These are phyloP conservation scores for Nannochloropsis granulata DNA, from an alignment of 108 stramenopile species.

Conservation along the genomic window DNA sequence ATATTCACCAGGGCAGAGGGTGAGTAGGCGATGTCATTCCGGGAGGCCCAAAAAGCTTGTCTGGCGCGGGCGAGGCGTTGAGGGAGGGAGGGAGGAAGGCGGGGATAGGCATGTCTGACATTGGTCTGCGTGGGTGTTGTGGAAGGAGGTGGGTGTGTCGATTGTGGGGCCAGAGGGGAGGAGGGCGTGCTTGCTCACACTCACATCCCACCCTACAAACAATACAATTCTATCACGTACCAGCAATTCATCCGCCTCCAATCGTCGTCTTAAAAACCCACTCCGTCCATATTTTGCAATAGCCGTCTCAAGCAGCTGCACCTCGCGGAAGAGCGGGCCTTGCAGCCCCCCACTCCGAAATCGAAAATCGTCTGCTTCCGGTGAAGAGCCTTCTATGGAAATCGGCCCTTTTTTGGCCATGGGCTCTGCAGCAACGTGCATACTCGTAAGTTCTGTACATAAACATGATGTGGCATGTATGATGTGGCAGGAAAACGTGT, in stretches of 20 bases:
- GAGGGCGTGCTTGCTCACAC: no score
- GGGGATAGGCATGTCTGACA: no score
- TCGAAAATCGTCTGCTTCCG: neutral
- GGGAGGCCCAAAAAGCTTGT: neutral
- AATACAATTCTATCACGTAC: neutral
- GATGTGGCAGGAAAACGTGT: neutral
- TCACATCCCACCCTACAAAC: no score
- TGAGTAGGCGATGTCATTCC: neutral
- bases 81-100: no score
- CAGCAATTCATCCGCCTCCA: neutral
- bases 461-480: no score
- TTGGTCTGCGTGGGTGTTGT: no score
- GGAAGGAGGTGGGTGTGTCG: no score
- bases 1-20: neutral
- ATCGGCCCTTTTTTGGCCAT: neutral
- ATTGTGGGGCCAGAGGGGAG: no score
- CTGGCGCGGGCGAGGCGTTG: neutral
- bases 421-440: no score
- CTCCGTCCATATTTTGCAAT: neutral
- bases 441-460: no score
- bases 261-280: neutral
- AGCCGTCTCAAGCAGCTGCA: neutral
- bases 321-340: neutral
- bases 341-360: neutral
- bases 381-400: neutral